Evolutionary conservation across 108 stramenopile genomes (phyloP), one percentile per base, ranked within the genome.

Genomic region (Licmophora abbreviata): DNA sequence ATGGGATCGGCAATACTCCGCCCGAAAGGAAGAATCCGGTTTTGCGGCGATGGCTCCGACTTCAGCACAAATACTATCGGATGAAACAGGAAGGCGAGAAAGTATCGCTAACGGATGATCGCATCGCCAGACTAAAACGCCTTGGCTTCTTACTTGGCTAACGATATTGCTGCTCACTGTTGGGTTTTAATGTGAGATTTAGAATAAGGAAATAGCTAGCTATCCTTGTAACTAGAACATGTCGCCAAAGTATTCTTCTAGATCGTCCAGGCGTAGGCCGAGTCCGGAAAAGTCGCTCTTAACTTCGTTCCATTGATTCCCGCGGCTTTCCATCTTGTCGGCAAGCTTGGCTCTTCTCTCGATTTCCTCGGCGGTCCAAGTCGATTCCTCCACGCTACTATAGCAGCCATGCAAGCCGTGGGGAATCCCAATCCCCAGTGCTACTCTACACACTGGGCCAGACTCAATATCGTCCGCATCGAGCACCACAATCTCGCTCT

Each of bases 231-330:
- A 15, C 33, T 52, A 73, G 68, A 73, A 64, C 51, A 73, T 44
- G 61, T 83, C 83, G 27, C 79, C 85, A 61, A 83, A 80, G 61
- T 84, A 81, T 45, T 79, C 81, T 42, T 91, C 85, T 69, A 87
- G 79, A 54, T 87, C 89, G 53, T 86, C 85, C 40, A 91, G 74
- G 46, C 89, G 72, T 64, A 91, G 64, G 22, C 89, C 89, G 22
- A 91, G 61, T 44, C 89, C 89, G 27, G 79, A 81, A 63, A 91
- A 91, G 64, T 91, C 89, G 55, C 80, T 82, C 76, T 87, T 86
- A 30, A 91, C 85, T 55, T 91, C 89, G 47, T 91, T 91, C 81
- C 84, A 91, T 66, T 69, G 69, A 32, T 86, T 83, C 18, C 89
- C 89, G 34, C 78, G 37, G 10, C 72, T 64, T 64, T 91, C 89